Evolutionary conservation across 2,329 filamentous ascomycete genomes (phyloP).

Genomic region (Emericellopsis cladophorae): DNA sequence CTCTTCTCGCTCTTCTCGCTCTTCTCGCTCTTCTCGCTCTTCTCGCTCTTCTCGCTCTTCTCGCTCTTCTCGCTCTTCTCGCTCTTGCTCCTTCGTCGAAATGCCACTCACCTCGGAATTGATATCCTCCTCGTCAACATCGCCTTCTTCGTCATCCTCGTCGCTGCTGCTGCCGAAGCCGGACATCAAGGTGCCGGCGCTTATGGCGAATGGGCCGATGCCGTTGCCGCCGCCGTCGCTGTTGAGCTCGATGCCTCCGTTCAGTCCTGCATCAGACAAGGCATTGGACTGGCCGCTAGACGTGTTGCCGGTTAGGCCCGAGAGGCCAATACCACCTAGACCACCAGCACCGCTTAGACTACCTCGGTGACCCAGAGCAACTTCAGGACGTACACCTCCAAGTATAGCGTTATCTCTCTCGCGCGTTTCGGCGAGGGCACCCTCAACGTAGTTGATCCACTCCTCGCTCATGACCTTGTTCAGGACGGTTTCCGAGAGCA

Average conservation of each 20-base stretch:
- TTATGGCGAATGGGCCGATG: constrained; percentile 60
- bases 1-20: too few species aligned
- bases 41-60: too few species aligned
- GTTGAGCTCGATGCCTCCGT: constrained; percentile 57
- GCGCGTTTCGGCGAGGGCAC: constrained; percentile 80
- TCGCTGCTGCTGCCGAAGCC: constrained; percentile 93
- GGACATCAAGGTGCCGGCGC: constrained; percentile 64
- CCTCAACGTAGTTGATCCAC: constrained; percentile 93
- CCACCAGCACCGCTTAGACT: constrained; percentile 35
- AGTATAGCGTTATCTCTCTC: constrained; percentile 98
- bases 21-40: too few species aligned
- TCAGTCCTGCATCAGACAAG: constrained; percentile 70
- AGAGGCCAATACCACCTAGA: constrained; percentile 35
- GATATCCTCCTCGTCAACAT: constrained; percentile 68
- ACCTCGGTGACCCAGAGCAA: constrained; percentile 68
- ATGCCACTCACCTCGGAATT: constrained; percentile 50
- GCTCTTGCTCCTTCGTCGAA: constrained; percentile 17
- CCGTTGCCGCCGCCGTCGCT: constrained; percentile 52
- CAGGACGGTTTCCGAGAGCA: constrained; percentile 71
- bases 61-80: too few species aligned
- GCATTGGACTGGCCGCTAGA: constrained; percentile 43
- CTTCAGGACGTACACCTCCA: constrained; percentile 84
- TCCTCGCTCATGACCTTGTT: constrained; percentile 80
- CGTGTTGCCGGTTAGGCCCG: constrained; percentile 25
- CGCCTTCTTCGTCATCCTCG: constrained; percentile 90